These are phyloP conservation scores for Russula brevipes DNA, from an alignment of 768 basidiomycete genomes.

Conservation along the genomic window DNA sequence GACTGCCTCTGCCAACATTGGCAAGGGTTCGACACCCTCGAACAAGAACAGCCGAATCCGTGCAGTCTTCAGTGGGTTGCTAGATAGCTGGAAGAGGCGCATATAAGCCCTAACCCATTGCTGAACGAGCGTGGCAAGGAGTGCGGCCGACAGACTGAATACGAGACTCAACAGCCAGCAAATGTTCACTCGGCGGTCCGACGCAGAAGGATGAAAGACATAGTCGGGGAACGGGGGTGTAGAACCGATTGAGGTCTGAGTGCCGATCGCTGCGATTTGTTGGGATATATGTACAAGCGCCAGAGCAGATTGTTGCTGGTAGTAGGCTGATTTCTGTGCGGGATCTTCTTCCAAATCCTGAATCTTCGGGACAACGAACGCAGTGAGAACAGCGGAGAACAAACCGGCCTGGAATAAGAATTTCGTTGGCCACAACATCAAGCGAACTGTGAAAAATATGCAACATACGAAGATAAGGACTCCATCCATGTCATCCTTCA, in stretches of 20 bases:
- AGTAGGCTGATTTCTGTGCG: not conserved
- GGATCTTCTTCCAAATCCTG: not conserved
- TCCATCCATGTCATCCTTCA: not conserved
- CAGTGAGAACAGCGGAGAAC: conserved; percentile 4
- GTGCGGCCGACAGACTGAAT: conserved; percentile 3
- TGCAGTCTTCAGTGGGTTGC: not conserved
- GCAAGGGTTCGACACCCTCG: not conserved
- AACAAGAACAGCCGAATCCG: not conserved
- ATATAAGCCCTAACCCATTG: conserved; percentile 4
- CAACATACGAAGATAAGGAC: not conserved
- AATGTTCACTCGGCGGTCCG: not conserved
- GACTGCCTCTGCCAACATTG: not conserved
- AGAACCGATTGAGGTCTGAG: not conserved
- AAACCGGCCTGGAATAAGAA: not conserved
- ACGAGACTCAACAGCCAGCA: not conserved
- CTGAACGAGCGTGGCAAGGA: not conserved
- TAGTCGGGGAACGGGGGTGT: not conserved
- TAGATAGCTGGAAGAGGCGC: not conserved
- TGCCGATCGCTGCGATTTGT: not conserved
- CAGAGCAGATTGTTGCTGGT: not conserved
- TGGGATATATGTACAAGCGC: conserved; percentile 6
- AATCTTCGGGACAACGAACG: not conserved
- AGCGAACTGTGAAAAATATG: too few relatives aligned
- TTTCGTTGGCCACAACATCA: not conserved
- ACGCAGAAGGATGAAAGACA: not conserved